phyloP scores from a whole-genome alignment of 2,329 filamentous ascomycete genomes.

The Leptographium galeiforme region DNA sequence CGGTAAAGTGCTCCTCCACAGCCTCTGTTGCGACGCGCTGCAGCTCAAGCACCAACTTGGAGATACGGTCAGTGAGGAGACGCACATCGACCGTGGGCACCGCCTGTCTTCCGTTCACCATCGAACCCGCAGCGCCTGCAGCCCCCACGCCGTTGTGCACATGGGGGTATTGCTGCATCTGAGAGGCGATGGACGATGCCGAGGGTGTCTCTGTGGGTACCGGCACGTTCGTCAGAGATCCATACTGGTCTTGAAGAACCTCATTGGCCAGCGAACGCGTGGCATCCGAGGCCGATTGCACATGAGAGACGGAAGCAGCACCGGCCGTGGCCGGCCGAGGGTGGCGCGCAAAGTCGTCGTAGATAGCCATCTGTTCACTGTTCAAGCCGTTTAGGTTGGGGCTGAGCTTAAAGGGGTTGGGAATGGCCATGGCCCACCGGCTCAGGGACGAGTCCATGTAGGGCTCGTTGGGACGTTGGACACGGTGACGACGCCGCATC shows the following conservation, averaged over 20 bases:
- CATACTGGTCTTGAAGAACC: slow-evolving; percentile 49
- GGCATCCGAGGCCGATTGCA: slow-evolving; percentile 44
- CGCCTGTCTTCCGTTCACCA: slow-evolving; percentile 38
- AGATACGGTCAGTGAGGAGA: slow-evolving; percentile 38
- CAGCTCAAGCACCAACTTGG: slow-evolving; percentile 45
- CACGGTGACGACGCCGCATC: slow-evolving; percentile 60
- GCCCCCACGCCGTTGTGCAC: slow-evolving; percentile 26
- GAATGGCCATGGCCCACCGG: slow-evolving; percentile 87
- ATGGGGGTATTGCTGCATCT: slow-evolving; percentile 42
- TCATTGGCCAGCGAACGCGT: slow-evolving; percentile 50
- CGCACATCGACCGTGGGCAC: slow-evolving; percentile 35
- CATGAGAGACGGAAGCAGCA: slow-evolving; percentile 34
- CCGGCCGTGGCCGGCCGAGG: slow-evolving; percentile 33
- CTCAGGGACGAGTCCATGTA: slow-evolving; percentile 74
- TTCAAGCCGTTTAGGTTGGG: slow-evolving; percentile 61
- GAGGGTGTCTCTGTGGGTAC: slow-evolving; percentile 46
- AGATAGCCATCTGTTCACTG: slow-evolving; percentile 84
- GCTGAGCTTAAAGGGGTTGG: slow-evolving; percentile 80
- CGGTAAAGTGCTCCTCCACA: slow-evolving; percentile 45
- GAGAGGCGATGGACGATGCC: slow-evolving; percentile 36
- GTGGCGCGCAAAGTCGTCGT: slow-evolving; percentile 88
- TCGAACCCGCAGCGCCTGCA: slow-evolving; percentile 7
- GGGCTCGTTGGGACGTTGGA: slow-evolving; percentile 64
- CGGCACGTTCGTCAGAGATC: slow-evolving; percentile 40
- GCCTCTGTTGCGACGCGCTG: slow-evolving; percentile 38